Conservation (phyloP, 1,284 basidiomycete species). For the Xerocomus amazonicus region DNA sequence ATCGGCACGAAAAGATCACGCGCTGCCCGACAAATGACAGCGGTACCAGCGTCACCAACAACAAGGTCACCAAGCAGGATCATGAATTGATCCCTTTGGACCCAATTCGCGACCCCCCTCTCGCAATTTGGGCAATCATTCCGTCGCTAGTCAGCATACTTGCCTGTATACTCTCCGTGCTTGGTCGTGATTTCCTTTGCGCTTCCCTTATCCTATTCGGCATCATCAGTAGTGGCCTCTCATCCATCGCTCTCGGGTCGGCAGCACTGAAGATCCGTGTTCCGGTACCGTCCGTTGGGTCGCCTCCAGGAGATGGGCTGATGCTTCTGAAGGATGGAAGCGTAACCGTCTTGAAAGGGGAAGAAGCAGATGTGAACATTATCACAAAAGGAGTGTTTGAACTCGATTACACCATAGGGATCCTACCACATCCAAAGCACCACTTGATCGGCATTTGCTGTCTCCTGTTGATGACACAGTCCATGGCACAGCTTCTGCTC, state of each 20-base stretch:
- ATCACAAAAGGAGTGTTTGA: conserved; percentile 29
- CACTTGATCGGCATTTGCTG: conserved; percentile 18
- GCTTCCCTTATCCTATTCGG: conserved; percentile 32
- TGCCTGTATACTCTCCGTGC: conserved; percentile 13
- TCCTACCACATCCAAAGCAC: conserved; percentile 7
- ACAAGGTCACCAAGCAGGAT: too few species aligned
- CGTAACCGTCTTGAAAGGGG: conserved; percentile 24
- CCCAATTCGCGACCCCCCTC: conserved; percentile 1
- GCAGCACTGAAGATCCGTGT: conserved; percentile 21
- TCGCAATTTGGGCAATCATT: conserved; percentile 13
- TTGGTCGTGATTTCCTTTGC: conserved; percentile 22
- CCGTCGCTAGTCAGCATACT: conserved; percentile 26
- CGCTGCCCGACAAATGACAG: background rate
- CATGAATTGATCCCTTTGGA: conserved; percentile 6
- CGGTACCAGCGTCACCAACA: background rate
- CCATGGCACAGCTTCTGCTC: conserved; percentile 27
- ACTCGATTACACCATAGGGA: conserved; percentile 18
- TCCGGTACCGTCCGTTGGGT: conserved; percentile 20
- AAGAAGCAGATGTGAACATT: conserved; percentile 25
- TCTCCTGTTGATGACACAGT: conserved; percentile 27
- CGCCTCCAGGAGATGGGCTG: conserved; percentile 27
- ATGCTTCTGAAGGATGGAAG: conserved; percentile 16
- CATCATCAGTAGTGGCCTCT: conserved; percentile 25
- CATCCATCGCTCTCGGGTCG: conserved; percentile 25
- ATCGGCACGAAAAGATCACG: conserved; percentile 1